Evolutionary conservation across 345 rosid species (phyloP), one percentile per base, ranked within the genome.

Genomic region (Noccaea bulbosa): DNA sequence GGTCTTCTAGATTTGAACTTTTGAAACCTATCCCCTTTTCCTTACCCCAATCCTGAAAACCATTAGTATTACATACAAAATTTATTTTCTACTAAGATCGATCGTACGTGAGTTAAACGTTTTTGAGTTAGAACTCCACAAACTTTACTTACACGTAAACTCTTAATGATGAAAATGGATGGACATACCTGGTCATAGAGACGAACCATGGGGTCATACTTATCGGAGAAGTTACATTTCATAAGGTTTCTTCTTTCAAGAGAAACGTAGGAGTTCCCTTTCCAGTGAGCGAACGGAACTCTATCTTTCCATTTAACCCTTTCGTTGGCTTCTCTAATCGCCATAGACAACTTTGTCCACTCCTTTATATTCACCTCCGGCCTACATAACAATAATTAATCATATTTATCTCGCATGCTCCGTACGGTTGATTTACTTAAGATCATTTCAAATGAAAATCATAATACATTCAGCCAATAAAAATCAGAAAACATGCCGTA

Each of bases 261-360:
- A 44, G 82, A 67, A 17, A 83, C 86, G 4, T 3, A 0, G 2
- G 83, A 76, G 67, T 84, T 87, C 15, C 91, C 91, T 77, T 75
- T 86, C 94, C 94, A 88, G 4, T 83, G 81, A 22, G 91, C 94
- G n/a, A 80, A 82, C 5, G 89, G 87, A 50, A 39, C 40, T 62
- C 94, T 76, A 9, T 86, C 85, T 76, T 77, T 63, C 97, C 97
- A 91, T 56, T 64, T 50, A 2, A 48, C 75, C 62, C 69, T 78
- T 30, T 57, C 58, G 63, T 74, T 88, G 2, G 80, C 85, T 66
- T 79, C 78, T 56, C 53, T 64, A 22, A 87, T 73, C 5, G 72
- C 85, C 62, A 60, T 20, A 55, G 85, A 58, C 17, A 79, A 50
- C 39, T 41, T 65, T 8, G 14, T 67, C 96, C 96, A 87, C 16